Base-by-base conservation (phyloP, 192 early-diverging fungal genomes). In the Kickxella alabastrina region DNA sequence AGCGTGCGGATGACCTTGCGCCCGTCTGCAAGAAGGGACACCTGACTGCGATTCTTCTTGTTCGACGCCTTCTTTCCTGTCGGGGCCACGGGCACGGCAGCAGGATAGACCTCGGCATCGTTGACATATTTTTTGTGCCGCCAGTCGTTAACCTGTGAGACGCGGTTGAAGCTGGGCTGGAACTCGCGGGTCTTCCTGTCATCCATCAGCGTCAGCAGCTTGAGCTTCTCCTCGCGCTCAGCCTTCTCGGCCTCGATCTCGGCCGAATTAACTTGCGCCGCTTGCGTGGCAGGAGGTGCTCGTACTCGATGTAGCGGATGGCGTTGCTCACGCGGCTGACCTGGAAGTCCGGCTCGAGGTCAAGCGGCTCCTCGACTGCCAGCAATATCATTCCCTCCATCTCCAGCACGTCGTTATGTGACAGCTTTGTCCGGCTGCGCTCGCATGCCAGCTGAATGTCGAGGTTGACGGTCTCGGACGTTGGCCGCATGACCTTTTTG, bases 101-200 rank as follows among this genome's bases (percentile, higher is more conserved):
- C 49, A 21, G 69, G 69, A 10, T 65, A 64, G 2, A 70, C 58
- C 44, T 86, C 79, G 0, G 75, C 65, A n/a, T 78, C 79, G 41
- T 57, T 62, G 43, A 70, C 64, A 29, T 72, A 60, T 38, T 83
- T 82, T 68, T 82, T 83, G 38, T 80, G 68, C 18, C 85, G 78
- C 83, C 85, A 85, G 24, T 88, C 85, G 51, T 80, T 79, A 47
- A 88, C 73, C 62, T 82, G 83, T 15, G 85, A 78, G 8, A 88
- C 75, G 21, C 82, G 81, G 31, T 65, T 80, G 68, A 88, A 88
- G 61, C 82, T 85, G 14, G 79, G 86, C 60, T 86, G 80, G 37
- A 88, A 88, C 29, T 79, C 77, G 55, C 60, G 70, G 10, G 19
- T 44, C 17, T 49, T 61, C 10, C 65, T 52, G 22, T 84, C 75